Conservation (phyloP, 768 basidiomycete species). For the Boletus subparvulus region DNA sequence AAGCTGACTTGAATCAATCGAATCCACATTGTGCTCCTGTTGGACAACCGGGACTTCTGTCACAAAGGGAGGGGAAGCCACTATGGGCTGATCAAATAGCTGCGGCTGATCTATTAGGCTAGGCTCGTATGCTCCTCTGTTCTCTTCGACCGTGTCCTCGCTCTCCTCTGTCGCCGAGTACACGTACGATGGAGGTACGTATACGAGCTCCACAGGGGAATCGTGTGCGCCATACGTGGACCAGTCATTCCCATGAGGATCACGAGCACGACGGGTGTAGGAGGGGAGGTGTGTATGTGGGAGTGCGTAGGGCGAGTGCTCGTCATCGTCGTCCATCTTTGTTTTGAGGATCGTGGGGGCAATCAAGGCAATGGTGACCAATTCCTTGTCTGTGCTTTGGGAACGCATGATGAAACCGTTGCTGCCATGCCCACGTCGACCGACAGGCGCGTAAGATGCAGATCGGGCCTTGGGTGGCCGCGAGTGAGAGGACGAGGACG, state of each 20-base stretch:
- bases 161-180: conserved; percentile 17
- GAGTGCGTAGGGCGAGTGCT: conserved; percentile 12
- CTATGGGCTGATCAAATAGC: conserved; percentile 11
- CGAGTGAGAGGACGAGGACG: conserved; percentile 22
- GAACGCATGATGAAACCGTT: conserved; percentile 42
- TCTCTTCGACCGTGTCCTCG: conserved; percentile 22
- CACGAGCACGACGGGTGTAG: conserved; percentile 3
- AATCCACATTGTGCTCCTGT: conserved; percentile 2
- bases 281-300: conserved; percentile 13
- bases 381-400: conserved; percentile 43
- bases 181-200: conserved; percentile 53
- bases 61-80: conserved; percentile 6
- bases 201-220: conserved; percentile 68
- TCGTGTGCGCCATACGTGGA: conserved; percentile 34
- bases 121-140: conserved; percentile 21
- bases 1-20: conserved; percentile 19
- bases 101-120: conserved; percentile 11
- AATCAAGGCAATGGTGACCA: conserved; percentile 69
- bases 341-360: conserved; percentile 89
- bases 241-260: conserved; percentile 3
- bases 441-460: conserved; percentile 12
- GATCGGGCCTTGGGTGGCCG: conserved; percentile 34
- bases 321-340: conserved; percentile 50
- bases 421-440: conserved; percentile 36
- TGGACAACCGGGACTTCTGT: not conserved